phyloP scores from a whole-genome alignment of 169 alveolate species.

The Eimeria necatrix region DNA sequence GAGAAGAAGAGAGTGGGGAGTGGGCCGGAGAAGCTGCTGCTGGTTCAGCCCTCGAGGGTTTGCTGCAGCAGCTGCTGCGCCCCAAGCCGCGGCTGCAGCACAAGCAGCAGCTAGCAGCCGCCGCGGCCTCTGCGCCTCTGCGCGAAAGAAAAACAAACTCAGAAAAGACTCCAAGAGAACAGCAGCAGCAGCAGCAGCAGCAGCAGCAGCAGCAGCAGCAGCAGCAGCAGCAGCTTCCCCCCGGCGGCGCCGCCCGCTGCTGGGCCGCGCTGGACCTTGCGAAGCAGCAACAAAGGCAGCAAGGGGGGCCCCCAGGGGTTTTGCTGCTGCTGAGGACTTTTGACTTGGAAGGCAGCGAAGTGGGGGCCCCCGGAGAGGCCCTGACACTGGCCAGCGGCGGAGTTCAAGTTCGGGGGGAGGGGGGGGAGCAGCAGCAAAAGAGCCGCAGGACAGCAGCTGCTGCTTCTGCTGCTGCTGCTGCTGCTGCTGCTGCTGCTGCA shows the following conservation, averaged over 20 bases:
- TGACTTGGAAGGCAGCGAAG: not conserved
- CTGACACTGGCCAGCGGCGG: not conserved
- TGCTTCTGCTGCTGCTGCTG: too few species aligned
- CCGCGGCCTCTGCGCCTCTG: conserved; percentile 48
- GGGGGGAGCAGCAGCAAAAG: not conserved
- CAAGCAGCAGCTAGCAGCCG: conserved; percentile 46
- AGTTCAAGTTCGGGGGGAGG: not conserved
- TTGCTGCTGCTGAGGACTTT: not conserved
- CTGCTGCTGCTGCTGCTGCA: not conserved
- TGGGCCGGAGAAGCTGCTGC: not conserved
- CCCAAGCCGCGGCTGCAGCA: conserved; percentile 64
- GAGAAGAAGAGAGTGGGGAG: not conserved
- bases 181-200: too few species aligned
- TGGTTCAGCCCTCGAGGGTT: conserved; percentile 19
- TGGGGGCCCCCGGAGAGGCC: not conserved
- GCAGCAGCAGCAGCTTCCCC: not conserved
- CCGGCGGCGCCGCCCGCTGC: conserved; percentile 35
- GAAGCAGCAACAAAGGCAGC: conserved; percentile 47
- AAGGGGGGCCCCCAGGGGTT: not conserved
- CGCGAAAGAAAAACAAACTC: not conserved
- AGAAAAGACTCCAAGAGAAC: too few species aligned
- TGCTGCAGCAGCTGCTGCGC: conserved; percentile 44
- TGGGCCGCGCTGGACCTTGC: conserved; percentile 59
- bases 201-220: not conserved
- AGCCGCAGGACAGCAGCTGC: not conserved